These are phyloP conservation scores for Odonthalia washingtoniensis DNA, from an alignment of 31 red algal species.

Conservation along the genomic window DNA sequence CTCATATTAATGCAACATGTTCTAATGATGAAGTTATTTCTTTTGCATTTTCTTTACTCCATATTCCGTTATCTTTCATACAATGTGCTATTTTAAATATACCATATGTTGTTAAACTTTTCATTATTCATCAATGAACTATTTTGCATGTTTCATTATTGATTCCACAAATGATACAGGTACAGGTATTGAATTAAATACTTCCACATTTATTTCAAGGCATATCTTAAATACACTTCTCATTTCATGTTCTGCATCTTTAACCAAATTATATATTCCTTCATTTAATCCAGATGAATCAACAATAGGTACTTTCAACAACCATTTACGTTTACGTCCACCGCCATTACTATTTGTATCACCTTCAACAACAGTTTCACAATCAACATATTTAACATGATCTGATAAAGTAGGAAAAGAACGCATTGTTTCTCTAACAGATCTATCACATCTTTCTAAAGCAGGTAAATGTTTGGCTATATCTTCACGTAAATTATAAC, in stretches of 20 bases:
- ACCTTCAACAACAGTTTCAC: too few relatives aligned
- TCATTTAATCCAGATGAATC: conserved; percentile 59
- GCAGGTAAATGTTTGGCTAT: too few relatives aligned
- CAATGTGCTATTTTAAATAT: too few relatives aligned
- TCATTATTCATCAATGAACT: conserved; percentile 71
- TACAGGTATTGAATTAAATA: too few relatives aligned
- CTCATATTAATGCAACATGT: conserved; percentile 88
- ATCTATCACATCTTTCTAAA: too few relatives aligned
- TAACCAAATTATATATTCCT: conserved; percentile 53
- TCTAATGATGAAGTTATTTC: too few relatives aligned
- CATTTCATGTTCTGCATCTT: conserved; percentile 69
- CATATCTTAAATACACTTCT: conserved; percentile 75
- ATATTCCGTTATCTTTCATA: too few relatives aligned
- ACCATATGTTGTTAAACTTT: conserved; percentile 76
- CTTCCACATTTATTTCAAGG: conserved; percentile 89
- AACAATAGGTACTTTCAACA: conserved; percentile 86
- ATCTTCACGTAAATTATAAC: conserved; percentile 78
- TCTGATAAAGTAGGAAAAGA: too few relatives aligned
- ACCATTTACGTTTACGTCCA: conserved; percentile 71
- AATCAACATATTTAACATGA: too few relatives aligned
- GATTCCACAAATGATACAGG: conserved; percentile 64
- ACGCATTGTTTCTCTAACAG: too few relatives aligned
- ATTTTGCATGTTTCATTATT: conserved; percentile 76
- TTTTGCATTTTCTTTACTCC: too few relatives aligned
- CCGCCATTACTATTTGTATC: too few relatives aligned